Percentiles rank a stretch among this genome's conserved stretches.
phyloP scores from a whole-genome alignment of 1,139 yeast genomes.

The Saccharomyces hybrid region DNA sequence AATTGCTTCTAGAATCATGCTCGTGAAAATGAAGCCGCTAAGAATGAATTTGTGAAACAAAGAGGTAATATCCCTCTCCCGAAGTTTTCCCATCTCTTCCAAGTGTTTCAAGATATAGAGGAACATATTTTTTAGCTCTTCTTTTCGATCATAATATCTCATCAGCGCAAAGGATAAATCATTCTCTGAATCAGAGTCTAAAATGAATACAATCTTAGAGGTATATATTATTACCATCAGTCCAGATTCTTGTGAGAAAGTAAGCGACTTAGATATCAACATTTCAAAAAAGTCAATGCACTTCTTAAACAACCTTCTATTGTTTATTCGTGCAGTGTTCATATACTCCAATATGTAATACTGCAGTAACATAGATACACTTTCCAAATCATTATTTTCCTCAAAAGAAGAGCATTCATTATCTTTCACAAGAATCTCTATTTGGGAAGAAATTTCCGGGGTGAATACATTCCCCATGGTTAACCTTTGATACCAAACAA shows the following conservation, averaged over 20 bases:
- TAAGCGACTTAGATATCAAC: slow-evolving; percentile 9
- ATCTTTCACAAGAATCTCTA: neutral
- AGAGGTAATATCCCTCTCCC: slow-evolving; percentile 5
- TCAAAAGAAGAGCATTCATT: neutral
- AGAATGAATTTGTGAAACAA: slow-evolving; percentile 17
- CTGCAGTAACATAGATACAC: slow-evolving; percentile 5
- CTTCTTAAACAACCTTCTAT: slow-evolving; percentile 3
- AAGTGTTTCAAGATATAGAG: slow-evolving; percentile 15
- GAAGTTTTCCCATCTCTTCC: slow-evolving; percentile 24
- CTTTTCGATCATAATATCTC: slow-evolving; percentile 4
- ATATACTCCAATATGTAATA: slow-evolving; percentile 12
- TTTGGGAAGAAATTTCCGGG: neutral
- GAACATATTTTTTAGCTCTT: slow-evolving; percentile 2
- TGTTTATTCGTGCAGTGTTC: slow-evolving; percentile 1
- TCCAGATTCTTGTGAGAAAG: slow-evolving; percentile 17
- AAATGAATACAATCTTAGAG: slow-evolving; percentile 10
- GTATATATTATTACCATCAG: slow-evolving; percentile 17
- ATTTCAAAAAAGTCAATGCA: slow-evolving; percentile 8
- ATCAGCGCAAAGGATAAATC: slow-evolving; percentile 3
- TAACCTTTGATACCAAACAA: neutral
- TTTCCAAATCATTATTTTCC: neutral
- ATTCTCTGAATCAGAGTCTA: slow-evolving; percentile 6
- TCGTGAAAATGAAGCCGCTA: slow-evolving; percentile 23
- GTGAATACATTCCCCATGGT: neutral
- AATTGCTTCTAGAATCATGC: slow-evolving; percentile 13